Percentiles rank a stretch among this genome's conserved stretches.
phyloP scores from a whole-genome alignment of 1,139 yeast species.

The Blastobotrys aristatus region DNA sequence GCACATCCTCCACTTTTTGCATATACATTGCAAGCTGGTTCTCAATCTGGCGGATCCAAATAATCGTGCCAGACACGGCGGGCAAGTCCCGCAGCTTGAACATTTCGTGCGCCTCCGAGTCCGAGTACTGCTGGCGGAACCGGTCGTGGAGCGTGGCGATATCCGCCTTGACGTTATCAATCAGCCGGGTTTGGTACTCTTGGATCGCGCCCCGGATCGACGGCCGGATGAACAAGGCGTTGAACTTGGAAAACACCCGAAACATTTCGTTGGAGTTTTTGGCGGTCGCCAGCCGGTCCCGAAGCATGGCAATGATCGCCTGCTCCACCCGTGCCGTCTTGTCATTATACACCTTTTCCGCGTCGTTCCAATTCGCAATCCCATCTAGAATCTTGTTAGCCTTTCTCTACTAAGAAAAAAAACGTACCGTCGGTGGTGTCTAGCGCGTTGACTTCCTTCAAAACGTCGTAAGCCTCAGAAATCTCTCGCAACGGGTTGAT shows the following conservation, averaged over 20 bases:
- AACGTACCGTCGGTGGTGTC: conserved; percentile 37
- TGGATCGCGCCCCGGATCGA: conserved; percentile 50
- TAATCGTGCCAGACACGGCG: conserved; percentile 42
- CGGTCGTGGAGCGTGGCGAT: conserved; percentile 40
- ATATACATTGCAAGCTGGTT: conserved; percentile 40
- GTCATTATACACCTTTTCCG: conserved; percentile 41
- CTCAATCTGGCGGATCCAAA: conserved; percentile 50
- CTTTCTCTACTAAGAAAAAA: neutral
- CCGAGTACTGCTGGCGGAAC: conserved; percentile 34
- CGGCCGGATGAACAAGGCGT: conserved; percentile 46
- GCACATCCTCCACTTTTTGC: conserved; percentile 44
- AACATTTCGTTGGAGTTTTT: conserved; percentile 47
- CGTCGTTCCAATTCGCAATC: conserved; percentile 37
- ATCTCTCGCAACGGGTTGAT: conserved; percentile 37
- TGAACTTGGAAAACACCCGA: conserved; percentile 45
- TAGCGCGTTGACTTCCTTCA: conserved; percentile 38
- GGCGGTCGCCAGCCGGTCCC: conserved; percentile 38
- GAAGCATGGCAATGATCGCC: conserved; percentile 40
- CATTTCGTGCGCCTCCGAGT: conserved; percentile 36
- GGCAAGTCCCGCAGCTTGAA: conserved; percentile 44
- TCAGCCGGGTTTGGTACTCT: conserved; percentile 49
- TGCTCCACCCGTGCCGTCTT: conserved; percentile 44
- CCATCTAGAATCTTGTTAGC: conserved; percentile 27
- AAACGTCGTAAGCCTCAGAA: conserved; percentile 39
- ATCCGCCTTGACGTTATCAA: conserved; percentile 46